A percentile compares a stretch with the other conserved stretches of the same genome.
Evolutionary conservation across 2,329 filamentous ascomycete genomes (phyloP).

Genomic region (Xylariales sp.): DNA sequence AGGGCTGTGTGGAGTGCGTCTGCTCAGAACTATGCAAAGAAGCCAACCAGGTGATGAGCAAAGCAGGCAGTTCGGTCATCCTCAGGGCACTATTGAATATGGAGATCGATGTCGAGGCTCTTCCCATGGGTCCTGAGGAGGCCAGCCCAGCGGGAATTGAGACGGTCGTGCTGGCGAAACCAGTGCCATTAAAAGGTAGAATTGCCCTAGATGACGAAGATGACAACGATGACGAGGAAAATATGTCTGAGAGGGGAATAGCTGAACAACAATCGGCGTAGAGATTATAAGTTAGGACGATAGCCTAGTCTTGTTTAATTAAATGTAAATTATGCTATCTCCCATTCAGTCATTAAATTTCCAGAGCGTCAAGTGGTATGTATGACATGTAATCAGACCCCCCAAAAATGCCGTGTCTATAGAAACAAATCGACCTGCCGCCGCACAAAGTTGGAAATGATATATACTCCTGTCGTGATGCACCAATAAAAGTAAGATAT

Average conservation of each 20-base stretch:
- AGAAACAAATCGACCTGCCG: too few relatives aligned
- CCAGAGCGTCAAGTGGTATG: too few relatives aligned
- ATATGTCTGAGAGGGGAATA: constrained; percentile 1
- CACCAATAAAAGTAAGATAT: too few relatives aligned
- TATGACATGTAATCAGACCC: too few relatives aligned
- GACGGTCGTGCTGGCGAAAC: constrained; percentile 71
- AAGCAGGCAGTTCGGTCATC: constrained; percentile 79
- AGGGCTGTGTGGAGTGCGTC: constrained; percentile 88
- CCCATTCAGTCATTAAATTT: too few relatives aligned
- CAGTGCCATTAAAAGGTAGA: constrained; percentile 47
- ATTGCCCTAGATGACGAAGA: constrained; percentile 17
- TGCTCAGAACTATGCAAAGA: constrained; percentile 81
- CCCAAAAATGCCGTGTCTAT: too few relatives aligned
- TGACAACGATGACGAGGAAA: constrained; percentile 18
- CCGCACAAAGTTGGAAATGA: too few relatives aligned
- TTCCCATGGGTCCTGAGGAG: constrained; percentile 81
- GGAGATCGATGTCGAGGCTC: constrained; percentile 75
- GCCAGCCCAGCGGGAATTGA: constrained; percentile 69
- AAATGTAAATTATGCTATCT: too few relatives aligned
- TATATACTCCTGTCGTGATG: too few relatives aligned
- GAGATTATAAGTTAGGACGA: too few relatives aligned
- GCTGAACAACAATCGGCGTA: background rate
- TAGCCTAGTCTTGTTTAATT: too few relatives aligned
- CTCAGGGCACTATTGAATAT: constrained; percentile 70
- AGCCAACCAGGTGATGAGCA: constrained; percentile 89